Evolutionary conservation across 257 asterid species (phyloP).

Genomic region (Verbascum thapsus): DNA sequence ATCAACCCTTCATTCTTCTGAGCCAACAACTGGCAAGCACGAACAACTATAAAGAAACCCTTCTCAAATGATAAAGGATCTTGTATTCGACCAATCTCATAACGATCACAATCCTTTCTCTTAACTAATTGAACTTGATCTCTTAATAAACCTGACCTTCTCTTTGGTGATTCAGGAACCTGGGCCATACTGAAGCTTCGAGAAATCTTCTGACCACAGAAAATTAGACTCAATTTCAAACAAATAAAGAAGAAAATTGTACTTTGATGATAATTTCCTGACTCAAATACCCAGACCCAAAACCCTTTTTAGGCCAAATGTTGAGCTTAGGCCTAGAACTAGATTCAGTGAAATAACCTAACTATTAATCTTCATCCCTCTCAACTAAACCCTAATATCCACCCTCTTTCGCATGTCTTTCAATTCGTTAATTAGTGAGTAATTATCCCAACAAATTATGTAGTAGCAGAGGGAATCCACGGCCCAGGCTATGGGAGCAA

Average conservation of each 20-base stretch:
- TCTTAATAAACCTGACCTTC: slow-evolving; percentile 74
- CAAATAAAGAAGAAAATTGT: neutral
- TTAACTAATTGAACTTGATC: slow-evolving; percentile 90
- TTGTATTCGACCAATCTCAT: slow-evolving; percentile 79
- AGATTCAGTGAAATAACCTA: too few species aligned
- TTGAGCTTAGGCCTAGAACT: too few species aligned
- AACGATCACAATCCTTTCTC: slow-evolving; percentile 72
- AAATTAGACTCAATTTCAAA: neutral
- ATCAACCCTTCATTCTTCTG: slow-evolving; percentile 87
- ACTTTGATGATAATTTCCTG: neutral
- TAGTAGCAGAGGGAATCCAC: too few species aligned
- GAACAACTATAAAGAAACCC: slow-evolving; percentile 81
- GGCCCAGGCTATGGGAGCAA: too few species aligned
- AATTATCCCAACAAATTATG: too few species aligned
- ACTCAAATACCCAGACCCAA: too few species aligned
- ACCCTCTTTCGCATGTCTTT: too few species aligned
- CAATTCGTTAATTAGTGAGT: too few species aligned
- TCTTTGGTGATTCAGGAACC: slow-evolving; percentile 79
- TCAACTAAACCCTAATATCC: too few species aligned
- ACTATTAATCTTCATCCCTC: too few species aligned
- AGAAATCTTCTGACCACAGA: slow-evolving; percentile 16
- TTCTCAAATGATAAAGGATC: slow-evolving; percentile 89
- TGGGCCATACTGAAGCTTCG: slow-evolving; percentile 55
- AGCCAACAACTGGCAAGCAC: slow-evolving; percentile 91
- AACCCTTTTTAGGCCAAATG: too few species aligned